phyloP scores from a whole-genome alignment of 1,284 basidiomycete species.

The Sporisorium exsertum region DNA sequence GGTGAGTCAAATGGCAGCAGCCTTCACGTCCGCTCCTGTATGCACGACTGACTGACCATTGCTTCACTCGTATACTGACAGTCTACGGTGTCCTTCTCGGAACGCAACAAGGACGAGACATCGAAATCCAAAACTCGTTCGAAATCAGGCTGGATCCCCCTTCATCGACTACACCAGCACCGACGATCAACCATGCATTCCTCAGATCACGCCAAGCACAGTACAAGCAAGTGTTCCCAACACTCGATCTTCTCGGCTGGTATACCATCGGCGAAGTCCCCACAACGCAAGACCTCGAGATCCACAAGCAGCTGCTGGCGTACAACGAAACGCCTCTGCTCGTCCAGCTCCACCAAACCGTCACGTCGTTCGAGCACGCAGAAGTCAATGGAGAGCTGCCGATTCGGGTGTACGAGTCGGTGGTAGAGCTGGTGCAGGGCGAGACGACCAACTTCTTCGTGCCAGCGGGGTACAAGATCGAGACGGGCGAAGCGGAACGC shows the following conservation, averaged over 20 bases:
- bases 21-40: no score
- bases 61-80: background rate
- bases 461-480: conserved; percentile 84
- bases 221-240: conserved; percentile 98
- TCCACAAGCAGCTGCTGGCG: conserved; percentile 80
- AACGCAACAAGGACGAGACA: conserved; percentile 89
- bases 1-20: background rate
- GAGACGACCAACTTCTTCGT: conserved; percentile 73
- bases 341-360: conserved; percentile 71
- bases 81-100: conserved; percentile 94
- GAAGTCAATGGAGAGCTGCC: conserved; percentile 55
- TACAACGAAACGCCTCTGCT: conserved; percentile 72
- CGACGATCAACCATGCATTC: conserved; percentile 72
- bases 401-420: conserved; percentile 58
- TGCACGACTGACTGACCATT: no score
- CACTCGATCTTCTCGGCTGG: conserved; percentile 95
- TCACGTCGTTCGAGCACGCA: conserved; percentile 31
- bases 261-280: conserved; percentile 85
- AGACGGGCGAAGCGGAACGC: conserved; percentile 96
- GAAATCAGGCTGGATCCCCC: conserved; percentile 77
- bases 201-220: conserved; percentile 85
- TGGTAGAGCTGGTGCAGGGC: conserved; percentile 52
- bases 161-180: conserved; percentile 1
- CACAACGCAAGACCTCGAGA: conserved; percentile 78
- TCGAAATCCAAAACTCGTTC: conserved; percentile 96